Evolutionary conservation across 2,329 filamentous ascomycete species (phyloP), one percentile per base, ranked within the genome.

Genomic region (Colletotrichum sp.): DNA sequence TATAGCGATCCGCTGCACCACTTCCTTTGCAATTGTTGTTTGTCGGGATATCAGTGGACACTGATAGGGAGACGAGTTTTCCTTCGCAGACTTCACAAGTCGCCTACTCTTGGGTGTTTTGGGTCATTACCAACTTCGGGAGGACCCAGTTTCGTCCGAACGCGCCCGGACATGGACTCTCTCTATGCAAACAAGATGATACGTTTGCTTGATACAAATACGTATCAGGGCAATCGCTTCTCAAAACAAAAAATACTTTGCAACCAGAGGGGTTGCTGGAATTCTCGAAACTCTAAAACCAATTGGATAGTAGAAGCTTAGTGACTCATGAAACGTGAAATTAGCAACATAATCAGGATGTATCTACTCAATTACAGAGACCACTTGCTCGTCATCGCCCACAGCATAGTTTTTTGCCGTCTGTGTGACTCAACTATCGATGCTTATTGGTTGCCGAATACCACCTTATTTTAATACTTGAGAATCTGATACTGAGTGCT

Each of bases 381-480:
- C 44, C 18, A 44, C 5, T n/a, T 48, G 9, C 39, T 1, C 18
- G n/a, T n/a, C 39, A 12, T 6, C 18, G 5, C 39, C 39, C 18
- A 13, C n/a, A 22, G n/a, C n/a, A 22, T 52, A 1, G 10, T 0
- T 4, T 48, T 12, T 22, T 48, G 44, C n/a, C 6, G n/a, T n/a
- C n/a, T 22, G 4, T 22, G 0, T 52, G n/a, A 52, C n/a, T 52
- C 44, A 22, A 52, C n/a, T 22, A 22, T 9, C 6, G n/a, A 0
- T 22, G 10, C 10, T 1, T 52, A 13, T 52, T 52, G 3, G 44
- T 2, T 13, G n/a, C n/a, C 44, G 3, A 52, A 52, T 52, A 8
- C 12, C 10, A 52, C 6, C 6, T 52, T 8, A 0, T 0, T 52
- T 22, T 7, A 0, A 22, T 22, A 10, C 1, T 52, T 52, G 44